These are phyloP conservation scores for Moesziomyces sp. DNA, from an alignment of 1,284 basidiomycete genomes.

Conservation along the genomic window DNA sequence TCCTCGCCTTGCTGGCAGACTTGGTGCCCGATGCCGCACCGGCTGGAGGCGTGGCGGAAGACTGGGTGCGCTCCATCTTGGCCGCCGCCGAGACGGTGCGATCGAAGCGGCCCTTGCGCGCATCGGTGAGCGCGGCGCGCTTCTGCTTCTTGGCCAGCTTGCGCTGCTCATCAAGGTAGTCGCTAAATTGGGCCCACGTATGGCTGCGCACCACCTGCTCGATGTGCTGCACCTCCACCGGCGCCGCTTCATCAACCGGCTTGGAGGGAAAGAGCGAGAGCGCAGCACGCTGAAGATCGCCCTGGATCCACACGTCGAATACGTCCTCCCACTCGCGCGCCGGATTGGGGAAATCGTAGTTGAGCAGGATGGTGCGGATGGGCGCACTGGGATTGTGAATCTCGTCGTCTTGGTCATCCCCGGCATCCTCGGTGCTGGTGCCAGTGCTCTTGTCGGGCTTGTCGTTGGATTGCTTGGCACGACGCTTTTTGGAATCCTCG, in stretches of 20 bases:
- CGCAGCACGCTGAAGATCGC: conserved; percentile 78
- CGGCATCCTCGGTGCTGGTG: conserved; percentile 4
- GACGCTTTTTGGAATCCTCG: conserved; percentile 45
- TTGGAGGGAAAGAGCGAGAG: conserved; percentile 51
- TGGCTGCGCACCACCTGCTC: conserved; percentile 30
- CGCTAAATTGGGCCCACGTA: conserved; percentile 37
- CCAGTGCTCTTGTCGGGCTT: conserved; percentile 5
- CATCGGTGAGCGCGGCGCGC: conserved; percentile 14
- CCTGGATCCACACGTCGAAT: conserved; percentile 90
- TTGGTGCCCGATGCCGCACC: conserved; percentile 11
- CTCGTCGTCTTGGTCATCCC: conserved; percentile 29
- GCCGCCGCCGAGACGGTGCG: conserved; percentile 36
- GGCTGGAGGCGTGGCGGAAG: not conserved
- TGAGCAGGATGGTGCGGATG: conserved; percentile 82
- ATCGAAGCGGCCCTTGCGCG: conserved; percentile 28
- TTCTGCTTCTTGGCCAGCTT: conserved; percentile 39
- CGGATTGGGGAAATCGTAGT: conserved; percentile 87
- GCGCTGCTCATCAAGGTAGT: conserved; percentile 42
- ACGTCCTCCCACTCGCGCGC: conserved; percentile 88
- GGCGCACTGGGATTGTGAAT: conserved; percentile 66
- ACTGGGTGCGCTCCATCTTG: conserved; percentile 30
- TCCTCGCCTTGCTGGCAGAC: conserved; percentile 19
- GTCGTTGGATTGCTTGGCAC: conserved; percentile 8
- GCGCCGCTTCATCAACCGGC: conserved; percentile 18
- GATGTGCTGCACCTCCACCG: conserved; percentile 16